Conservation (phyloP, 106 monocot genomes). For the Triglochin maritima region DNA sequence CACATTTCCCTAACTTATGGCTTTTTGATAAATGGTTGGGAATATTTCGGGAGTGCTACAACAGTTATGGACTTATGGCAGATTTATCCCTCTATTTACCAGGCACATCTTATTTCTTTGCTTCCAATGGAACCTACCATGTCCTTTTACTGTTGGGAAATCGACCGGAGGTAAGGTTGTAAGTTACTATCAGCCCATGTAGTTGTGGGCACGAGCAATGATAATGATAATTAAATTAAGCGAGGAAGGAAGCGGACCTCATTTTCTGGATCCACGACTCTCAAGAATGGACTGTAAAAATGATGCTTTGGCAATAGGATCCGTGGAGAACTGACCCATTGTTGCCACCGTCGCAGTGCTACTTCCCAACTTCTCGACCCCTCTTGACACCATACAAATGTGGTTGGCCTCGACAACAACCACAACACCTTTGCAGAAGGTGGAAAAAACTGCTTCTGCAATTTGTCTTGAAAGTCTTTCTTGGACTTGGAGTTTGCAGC, state of each 20-base stretch:
- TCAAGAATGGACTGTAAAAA: conserved; percentile 34
- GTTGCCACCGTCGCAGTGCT: conserved; percentile 80
- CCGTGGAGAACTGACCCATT: conserved; percentile 65
- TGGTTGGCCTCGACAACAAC: conserved; percentile 95
- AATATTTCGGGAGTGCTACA: too few species aligned
- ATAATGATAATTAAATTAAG: background rate
- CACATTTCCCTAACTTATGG: too few species aligned
- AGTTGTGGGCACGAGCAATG: background rate
- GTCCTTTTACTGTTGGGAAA: too few species aligned
- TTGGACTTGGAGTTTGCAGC: conserved; percentile 86
- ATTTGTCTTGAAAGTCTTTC: conserved; percentile 90
- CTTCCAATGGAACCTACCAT: too few species aligned
- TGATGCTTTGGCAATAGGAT: conserved; percentile 35
- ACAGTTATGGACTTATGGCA: too few species aligned
- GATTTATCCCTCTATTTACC: too few species aligned
- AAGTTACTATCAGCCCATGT: background rate
- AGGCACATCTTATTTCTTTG: too few species aligned
- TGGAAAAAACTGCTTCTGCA: conserved; percentile 55
- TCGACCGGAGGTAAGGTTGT: too few species aligned
- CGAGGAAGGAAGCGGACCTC: background rate
- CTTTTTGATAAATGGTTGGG: too few species aligned
- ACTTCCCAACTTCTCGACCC: conserved; percentile 81
- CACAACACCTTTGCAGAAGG: conserved; percentile 39
- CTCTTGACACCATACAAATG: conserved; percentile 86
- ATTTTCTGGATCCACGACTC: background rate